Evolutionary conservation across 2,329 filamentous ascomycete species (phyloP), one percentile per base, ranked within the genome.

Genomic region (Helminthosporium solani): DNA sequence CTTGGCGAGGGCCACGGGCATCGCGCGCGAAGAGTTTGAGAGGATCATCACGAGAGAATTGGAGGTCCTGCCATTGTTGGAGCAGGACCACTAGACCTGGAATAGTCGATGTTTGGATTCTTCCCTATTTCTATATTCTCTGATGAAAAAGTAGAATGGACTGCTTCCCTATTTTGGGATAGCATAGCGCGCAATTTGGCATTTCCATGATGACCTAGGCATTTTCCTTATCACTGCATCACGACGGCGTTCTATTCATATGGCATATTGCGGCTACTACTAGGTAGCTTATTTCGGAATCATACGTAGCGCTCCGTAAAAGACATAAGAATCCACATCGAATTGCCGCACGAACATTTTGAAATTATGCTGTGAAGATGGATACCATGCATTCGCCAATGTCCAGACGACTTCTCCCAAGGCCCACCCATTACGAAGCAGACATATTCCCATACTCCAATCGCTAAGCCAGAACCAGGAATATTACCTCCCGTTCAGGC

Each of bases 11-110:
- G 79, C 84, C 1, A 83, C 83, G 18, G 88, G 88, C 0, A 90
- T 94, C 56, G 82, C 87, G 40, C 75, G 84, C 35, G 81, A 82
- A 27, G 88, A 92, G 64, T 94, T 92, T 70, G 84, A 87, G 67
- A 75, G 80, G 41, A 76, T 91, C 49, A 80, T 92, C 11, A 79
- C 78, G 67, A 83, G 80, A 18, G 88, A 92, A 71, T 70, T 92
- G 47, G 85, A 89, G 46, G 76, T 86, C 53, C 68, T 92, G 56
- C 77, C 76, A 19, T 73, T 91, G 73, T 76, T 90, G 64, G 87
- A 90, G 61, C 78, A 83, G 46, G 75, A 77, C 50, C 70, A 77
- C 33, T 42, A 19, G 25, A 14, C 19, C 23, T 25, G 9, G 23
- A 9, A 25, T 38, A 11, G 5, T 35, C 9, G 33, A 25, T 25